Evolutionary conservation across 139 green algal species (phyloP).

Genomic region (Volvox reticuliferus): DNA sequence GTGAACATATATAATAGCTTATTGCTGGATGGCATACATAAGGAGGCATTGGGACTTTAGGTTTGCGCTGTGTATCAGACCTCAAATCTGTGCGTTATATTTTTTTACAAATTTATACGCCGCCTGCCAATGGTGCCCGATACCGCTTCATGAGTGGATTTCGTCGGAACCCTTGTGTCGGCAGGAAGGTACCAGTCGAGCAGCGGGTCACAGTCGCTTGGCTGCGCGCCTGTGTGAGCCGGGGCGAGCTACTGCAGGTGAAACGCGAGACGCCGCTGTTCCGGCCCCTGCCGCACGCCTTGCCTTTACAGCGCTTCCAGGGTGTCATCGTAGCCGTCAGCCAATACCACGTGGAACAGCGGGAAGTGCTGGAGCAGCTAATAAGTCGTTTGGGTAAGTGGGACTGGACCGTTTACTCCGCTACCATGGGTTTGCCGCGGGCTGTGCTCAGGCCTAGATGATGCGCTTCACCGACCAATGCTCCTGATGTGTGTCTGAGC

Average conservation of each 20-base stretch:
- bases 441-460: too few species aligned
- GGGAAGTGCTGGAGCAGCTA: constrained; percentile 25
- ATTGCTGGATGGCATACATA: too few species aligned
- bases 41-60: too few species aligned
- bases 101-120: too few species aligned
- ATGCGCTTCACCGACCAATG: too few species aligned
- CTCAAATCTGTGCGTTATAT: too few species aligned
- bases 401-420: too few species aligned
- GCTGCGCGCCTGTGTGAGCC: background rate
- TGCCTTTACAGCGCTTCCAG: constrained; percentile 1
- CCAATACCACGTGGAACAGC: constrained; percentile 29
- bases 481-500: too few species aligned
- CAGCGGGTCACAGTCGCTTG: constrained; percentile 31
- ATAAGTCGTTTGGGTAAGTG: constrained; percentile 8
- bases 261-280: constrained; percentile 20
- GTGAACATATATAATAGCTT: background rate
- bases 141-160: background rate
- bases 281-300: constrained; percentile 16
- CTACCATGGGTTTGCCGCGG: too few species aligned
- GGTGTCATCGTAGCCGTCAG: background rate
- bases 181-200: constrained; percentile 1
- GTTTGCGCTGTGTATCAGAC: too few species aligned
- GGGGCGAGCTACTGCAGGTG: background rate
- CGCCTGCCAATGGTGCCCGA: too few species aligned
- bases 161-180: background rate